Evolutionary conservation across 164 flowering plant species (phyloP), one percentile per base, ranked within the genome.

Genomic region (Piper betle): DNA sequence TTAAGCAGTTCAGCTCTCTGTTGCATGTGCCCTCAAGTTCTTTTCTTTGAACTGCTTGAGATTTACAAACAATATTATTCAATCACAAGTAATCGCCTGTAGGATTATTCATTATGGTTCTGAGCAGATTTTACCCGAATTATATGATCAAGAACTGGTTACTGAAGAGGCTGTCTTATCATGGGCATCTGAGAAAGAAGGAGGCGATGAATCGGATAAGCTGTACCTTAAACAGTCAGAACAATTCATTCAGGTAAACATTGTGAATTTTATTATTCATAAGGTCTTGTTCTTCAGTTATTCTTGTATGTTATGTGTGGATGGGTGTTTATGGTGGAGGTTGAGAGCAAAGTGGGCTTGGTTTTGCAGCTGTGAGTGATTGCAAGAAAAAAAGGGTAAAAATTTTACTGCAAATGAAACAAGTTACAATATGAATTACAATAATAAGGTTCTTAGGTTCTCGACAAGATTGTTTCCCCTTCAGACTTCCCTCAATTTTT

Each of bases 111-210:
- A n/a, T 20, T 54, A 10, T 18, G 6, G 3, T 58, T 3, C 52
- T 64, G 64, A 50, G 39, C 73, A 93, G 99, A 74, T 90, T 68
- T 71, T 93, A 74, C 82, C 70, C 62, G 66, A 76, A 65, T 72
- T 93, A 52, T 93, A 93, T 68, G 94, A 81, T 20, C 73, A 77
- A 65, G 97, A 93, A 37, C 66, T 93, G 33, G 52, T 88, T 55
- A 69, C 81, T 61, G 99, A 93, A 76, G 96, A 84, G 20, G 94
- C 97, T 16, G 80, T 93, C 66, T 67, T 86, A n/a, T 73, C 69
- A 12, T 93, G 99, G 99, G 95, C 85, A 25, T 72, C 74, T 43
- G 99, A 93, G 66, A 93, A 83, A 71, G 83, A 76, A 69, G 87
- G 78, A 15, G 99, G 96, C 1, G 99, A 90, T 67, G 97, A 90